These are phyloP conservation scores for Kodamaea lidongshanica DNA, from an alignment of 805 yeast species.

Conservation along the genomic window DNA sequence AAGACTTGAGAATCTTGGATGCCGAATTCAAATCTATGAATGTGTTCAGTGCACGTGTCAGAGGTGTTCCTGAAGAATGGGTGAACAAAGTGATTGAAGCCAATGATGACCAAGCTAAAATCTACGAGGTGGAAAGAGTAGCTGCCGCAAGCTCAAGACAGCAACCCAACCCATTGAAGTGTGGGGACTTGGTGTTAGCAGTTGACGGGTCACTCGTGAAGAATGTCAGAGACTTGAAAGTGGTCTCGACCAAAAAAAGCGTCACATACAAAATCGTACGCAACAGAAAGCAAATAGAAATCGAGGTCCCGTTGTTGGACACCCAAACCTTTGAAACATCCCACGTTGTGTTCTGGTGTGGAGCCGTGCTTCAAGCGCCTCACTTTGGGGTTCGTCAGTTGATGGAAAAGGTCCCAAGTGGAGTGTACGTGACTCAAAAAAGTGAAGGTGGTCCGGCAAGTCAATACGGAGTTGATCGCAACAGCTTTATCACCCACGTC, in stretches of 20 bases:
- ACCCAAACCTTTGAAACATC: constrained; percentile 55
- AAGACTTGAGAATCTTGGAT: constrained; percentile 59
- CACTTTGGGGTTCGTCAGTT: constrained; percentile 89
- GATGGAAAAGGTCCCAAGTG: constrained; percentile 68
- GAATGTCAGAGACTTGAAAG: constrained; percentile 59
- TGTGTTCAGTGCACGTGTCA: constrained; percentile 67
- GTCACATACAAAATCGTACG: constrained; percentile 64
- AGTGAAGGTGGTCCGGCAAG: constrained; percentile 81
- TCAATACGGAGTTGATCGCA: constrained; percentile 70
- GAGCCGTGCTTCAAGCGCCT: constrained; percentile 79
- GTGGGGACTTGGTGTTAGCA: constrained; percentile 75
- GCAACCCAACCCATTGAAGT: constrained; percentile 33
- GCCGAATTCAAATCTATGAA: constrained; percentile 69
- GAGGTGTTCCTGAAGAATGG: constrained; percentile 88
- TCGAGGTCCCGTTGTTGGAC: constrained; percentile 60
- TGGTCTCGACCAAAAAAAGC: constrained; percentile 36
- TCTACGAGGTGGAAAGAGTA: constrained; percentile 64
- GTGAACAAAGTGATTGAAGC: constrained; percentile 59
- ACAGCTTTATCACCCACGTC: constrained; percentile 85
- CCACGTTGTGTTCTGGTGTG: constrained; percentile 74
- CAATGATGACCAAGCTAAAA: constrained; percentile 61
- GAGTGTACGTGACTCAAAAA: constrained; percentile 74
- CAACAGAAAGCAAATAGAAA: constrained; percentile 54
- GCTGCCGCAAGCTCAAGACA: constrained; percentile 39
- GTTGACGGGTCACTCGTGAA: constrained; percentile 62